A percentile compares a stretch with the other conserved stretches of the same genome.
phyloP scores from a whole-genome alignment of 768 basidiomycete genomes.

The Termitomyces sp. region DNA sequence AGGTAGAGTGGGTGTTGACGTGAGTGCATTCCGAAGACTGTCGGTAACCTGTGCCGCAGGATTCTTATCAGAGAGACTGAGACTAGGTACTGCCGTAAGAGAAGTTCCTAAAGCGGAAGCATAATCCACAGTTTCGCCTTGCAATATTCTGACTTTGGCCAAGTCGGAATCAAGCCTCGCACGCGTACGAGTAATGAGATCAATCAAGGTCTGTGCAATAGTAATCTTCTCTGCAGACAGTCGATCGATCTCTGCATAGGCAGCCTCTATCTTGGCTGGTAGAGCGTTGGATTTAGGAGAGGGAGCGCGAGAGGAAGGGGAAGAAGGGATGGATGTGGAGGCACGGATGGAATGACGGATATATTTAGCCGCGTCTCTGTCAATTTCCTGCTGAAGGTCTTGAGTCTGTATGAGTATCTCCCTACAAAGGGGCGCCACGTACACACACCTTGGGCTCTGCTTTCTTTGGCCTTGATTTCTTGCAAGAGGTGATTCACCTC shows the following conservation, averaged over 20 bases:
- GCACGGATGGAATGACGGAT: conserved; percentile 43
- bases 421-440: not conserved
- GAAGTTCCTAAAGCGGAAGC: conserved; percentile 14
- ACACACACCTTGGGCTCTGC: conserved; percentile 36
- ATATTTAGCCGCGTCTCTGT: conserved; percentile 45
- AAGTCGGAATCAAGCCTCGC: conserved; percentile 50
- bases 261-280: conserved; percentile 40
- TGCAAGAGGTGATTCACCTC: conserved; percentile 50
- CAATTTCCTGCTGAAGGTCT: conserved; percentile 51
- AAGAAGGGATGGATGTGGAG: conserved; percentile 21
- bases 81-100: conserved; percentile 5
- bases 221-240: conserved; percentile 43
- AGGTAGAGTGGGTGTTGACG: conserved; percentile 25
- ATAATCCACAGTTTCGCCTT: conserved; percentile 41
- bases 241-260: conserved; percentile 42
- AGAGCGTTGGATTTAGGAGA: conserved; percentile 34
- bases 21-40: conserved; percentile 38
- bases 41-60: conserved; percentile 40
- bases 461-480: conserved; percentile 48
- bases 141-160: conserved; percentile 39
- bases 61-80: conserved; percentile 11
- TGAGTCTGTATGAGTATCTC: conserved; percentile 2
- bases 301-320: conserved; percentile 28
- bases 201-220: conserved; percentile 45
- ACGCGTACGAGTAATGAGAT: conserved; percentile 44